Evolutionary conservation across 2,329 filamentous ascomycete species (phyloP), one percentile per base, ranked within the genome.

Genomic region (Colletotrichum echinochloae): DNA sequence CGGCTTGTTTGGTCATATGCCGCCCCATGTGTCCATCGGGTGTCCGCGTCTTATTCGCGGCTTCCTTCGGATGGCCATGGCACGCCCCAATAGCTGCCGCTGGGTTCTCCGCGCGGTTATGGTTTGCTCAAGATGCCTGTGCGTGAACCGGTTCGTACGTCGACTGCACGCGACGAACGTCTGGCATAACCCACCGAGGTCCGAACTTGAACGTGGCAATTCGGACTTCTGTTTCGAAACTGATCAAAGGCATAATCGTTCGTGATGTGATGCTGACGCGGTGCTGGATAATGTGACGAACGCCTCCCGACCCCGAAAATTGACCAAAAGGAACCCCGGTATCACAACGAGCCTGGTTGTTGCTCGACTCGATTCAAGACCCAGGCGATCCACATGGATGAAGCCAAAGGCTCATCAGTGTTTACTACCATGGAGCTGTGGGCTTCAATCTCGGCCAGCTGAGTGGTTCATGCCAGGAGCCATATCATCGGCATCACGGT

Each of bases 111-210:
- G 14, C n/a, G n/a, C n/a, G 7, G 39, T 23, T 18, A 23, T 39
- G n/a, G n/a, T 26, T 55, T 39, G 54, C 35, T 39, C 33, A 56
- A 51, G 44, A 35, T 14, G 48, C 18, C 33, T n/a, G 30, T 39
- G 44, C 59, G 44, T 39, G 59, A 61, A 61, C 59, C 59, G 59
- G 44, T 28, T 61, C 33, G 59, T 30, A 51, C 26, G 59, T n/a
- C 18, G n/a, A 49, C 9, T 39, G 30, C 30, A 20, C 4, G n/a
- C 59, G 44, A 51, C 44, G 30, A 61, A 35, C 33, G 14, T 44
- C 30, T 37, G 59, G 44, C 33, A 51, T 49, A 33, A 26, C 18
- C 44, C 28, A 23, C 30, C 46, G 14, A 35, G 23, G 26, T 46
- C 30, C 46, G 14, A 35, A 33, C 37, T 46, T 39, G 18, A 35